Percentiles rank a stretch among this genome's conserved stretches.
These are phyloP conservation scores for Erigeron canadensis DNA, from an alignment of 129 eudicot species.

Conservation along the genomic window DNA sequence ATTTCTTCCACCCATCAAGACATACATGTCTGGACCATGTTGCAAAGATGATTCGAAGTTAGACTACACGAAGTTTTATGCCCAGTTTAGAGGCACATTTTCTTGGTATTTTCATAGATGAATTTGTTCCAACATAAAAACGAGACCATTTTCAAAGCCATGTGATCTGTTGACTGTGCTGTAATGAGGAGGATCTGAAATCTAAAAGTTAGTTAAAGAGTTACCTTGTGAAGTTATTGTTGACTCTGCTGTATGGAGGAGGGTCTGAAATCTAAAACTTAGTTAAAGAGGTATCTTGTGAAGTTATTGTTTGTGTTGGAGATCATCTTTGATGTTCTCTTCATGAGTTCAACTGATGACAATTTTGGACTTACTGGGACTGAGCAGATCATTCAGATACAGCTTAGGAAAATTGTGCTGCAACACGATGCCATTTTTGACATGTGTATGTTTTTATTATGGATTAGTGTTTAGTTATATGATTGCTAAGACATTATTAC, in stretches of 20 bases:
- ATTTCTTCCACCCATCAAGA: neutral
- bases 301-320: too few relatives aligned
- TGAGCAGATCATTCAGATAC: neutral
- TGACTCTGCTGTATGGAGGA: neutral
- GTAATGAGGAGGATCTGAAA: conserved; percentile 1
- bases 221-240: neutral
- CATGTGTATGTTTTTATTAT: too few relatives aligned
- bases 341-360: neutral
- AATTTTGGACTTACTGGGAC: neutral
- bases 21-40: neutral
- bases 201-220: neutral
- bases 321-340: neutral
- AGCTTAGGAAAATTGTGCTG: neutral
- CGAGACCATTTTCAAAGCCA: conserved; percentile 7
- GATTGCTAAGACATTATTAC: too few relatives aligned
- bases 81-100: neutral
- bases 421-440: too few relatives aligned
- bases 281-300: too few relatives aligned
- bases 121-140: neutral
- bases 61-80: neutral
- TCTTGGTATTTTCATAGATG: neutral
- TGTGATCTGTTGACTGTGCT: neutral
- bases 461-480: too few relatives aligned
- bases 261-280: too few relatives aligned
- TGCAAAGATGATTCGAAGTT: neutral